Conservation (phyloP, 495 filamentous ascomycete genomes). For the Letharia lupina region DNA sequence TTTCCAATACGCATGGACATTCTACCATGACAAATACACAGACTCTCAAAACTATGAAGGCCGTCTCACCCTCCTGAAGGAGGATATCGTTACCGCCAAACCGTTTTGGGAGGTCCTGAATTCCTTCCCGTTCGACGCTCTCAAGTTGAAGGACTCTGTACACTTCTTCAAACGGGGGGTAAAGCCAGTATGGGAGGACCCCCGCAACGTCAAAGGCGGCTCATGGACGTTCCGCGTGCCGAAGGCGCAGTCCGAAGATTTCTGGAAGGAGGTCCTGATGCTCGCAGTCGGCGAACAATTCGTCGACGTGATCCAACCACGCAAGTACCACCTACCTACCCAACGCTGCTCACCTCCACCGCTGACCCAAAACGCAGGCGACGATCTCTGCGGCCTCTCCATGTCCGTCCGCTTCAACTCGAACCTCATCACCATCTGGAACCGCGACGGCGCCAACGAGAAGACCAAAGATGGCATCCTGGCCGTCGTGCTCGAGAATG, state of each 20-base stretch:
- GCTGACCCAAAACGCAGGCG: constrained; percentile 40
- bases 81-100: constrained; percentile 63
- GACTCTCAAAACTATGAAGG: constrained; percentile 45
- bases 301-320: constrained; percentile 62
- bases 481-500: constrained; percentile 55
- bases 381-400: constrained; percentile 66
- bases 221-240: constrained; percentile 82
- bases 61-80: constrained; percentile 57
- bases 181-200: constrained; percentile 84
- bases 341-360: background rate
- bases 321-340: constrained; percentile 35
- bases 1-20: constrained; percentile 38
- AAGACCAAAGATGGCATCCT: constrained; percentile 64
- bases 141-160: constrained; percentile 72
- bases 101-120: constrained; percentile 88
- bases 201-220: constrained; percentile 70
- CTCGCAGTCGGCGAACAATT: constrained; percentile 80
- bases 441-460: constrained; percentile 66
- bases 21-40: constrained; percentile 50
- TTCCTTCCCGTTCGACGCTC: constrained; percentile 68
- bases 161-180: constrained; percentile 86
- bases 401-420: constrained; percentile 57
- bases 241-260: constrained; percentile 35
- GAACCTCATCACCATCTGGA: constrained; percentile 79
- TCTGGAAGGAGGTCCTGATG: constrained; percentile 73